Evolutionary conservation across 495 filamentous ascomycete species (phyloP).

Genomic region (Letharia columbiana): DNA sequence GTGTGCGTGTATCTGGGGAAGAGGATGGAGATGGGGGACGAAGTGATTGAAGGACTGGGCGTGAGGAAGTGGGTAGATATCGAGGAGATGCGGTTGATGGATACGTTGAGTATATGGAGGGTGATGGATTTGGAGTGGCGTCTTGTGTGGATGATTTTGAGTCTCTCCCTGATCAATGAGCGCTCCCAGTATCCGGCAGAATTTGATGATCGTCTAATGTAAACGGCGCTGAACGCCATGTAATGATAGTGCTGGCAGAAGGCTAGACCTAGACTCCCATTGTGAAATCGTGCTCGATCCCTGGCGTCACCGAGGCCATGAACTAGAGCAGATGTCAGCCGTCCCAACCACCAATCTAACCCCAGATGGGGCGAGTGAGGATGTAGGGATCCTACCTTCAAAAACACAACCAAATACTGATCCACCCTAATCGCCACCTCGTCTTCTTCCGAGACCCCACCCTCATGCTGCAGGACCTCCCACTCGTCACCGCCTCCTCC

Average conservation of each 20-base stretch:
- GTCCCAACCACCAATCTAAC: background rate
- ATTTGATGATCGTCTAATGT: background rate
- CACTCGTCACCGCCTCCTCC: slow-evolving; percentile 65
- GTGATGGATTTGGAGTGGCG: background rate
- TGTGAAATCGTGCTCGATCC: slow-evolving; percentile 96
- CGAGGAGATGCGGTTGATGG: no score
- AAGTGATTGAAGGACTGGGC: background rate
- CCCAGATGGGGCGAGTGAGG: background rate
- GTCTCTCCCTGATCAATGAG: background rate
- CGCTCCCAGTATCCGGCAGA: background rate
- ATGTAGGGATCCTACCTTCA: slow-evolving; percentile 47
- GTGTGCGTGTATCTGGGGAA: no score
- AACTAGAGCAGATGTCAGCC: slow-evolving; percentile 43
- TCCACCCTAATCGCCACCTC: slow-evolving; percentile 91
- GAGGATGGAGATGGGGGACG: background rate
- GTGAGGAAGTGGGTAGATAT: background rate
- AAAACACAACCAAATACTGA: slow-evolving; percentile 94
- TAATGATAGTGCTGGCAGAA: background rate
- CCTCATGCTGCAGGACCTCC: slow-evolving; percentile 63
- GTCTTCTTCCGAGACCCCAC: slow-evolving; percentile 52
- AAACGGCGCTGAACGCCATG: background rate
- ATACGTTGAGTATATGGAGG: background rate
- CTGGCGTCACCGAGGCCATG: slow-evolving; percentile 92
- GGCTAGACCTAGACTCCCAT: slow-evolving; percentile 66
- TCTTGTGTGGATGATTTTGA: background rate